phyloP scores from a whole-genome alignment of 768 basidiomycete species.

The Vararia minispora region DNA sequence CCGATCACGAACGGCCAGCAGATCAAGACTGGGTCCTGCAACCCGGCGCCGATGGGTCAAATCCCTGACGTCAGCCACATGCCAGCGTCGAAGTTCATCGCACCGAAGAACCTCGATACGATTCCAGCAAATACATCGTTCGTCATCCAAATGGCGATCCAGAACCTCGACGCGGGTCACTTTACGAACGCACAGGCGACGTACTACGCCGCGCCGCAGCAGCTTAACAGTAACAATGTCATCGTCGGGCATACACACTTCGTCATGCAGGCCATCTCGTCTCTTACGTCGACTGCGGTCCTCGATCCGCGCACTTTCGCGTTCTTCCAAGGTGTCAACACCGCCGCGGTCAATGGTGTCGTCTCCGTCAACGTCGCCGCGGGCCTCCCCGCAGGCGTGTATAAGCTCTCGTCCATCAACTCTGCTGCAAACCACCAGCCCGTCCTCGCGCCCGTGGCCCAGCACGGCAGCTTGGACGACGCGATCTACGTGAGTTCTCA shows the following conservation, averaged over 20 bases:
- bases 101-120: slow-evolving; percentile 34
- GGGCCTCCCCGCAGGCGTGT: slow-evolving; percentile 33
- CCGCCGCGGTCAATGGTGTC: slow-evolving; percentile 30
- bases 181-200: slow-evolving; percentile 45
- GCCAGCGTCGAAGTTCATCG: slow-evolving; percentile 43
- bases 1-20: slow-evolving; percentile 54
- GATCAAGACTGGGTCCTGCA: slow-evolving; percentile 41
- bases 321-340: slow-evolving; percentile 49
- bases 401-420: slow-evolving; percentile 32
- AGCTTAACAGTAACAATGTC: slow-evolving; percentile 34
- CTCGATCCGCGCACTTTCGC: slow-evolving; percentile 40
- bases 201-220: slow-evolving; percentile 45
- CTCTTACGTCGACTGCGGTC: slow-evolving; percentile 36
- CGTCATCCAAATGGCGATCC: slow-evolving; percentile 38
- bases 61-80: slow-evolving; percentile 38
- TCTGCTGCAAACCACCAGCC: slow-evolving; percentile 34
- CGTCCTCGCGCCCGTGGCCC: slow-evolving; percentile 27
- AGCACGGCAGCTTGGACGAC: slow-evolving; percentile 32
- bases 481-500: slow-evolving; percentile 24
- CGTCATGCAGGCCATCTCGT: slow-evolving; percentile 41
- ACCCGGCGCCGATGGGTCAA: slow-evolving; percentile 50
- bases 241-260: slow-evolving; percentile 56
- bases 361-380: slow-evolving; percentile 27
- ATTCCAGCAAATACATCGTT: slow-evolving; percentile 38
- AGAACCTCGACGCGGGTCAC: slow-evolving; percentile 36